phyloP scores from a whole-genome alignment of 129 eudicot species.

The Flaveria trinervia region DNA sequence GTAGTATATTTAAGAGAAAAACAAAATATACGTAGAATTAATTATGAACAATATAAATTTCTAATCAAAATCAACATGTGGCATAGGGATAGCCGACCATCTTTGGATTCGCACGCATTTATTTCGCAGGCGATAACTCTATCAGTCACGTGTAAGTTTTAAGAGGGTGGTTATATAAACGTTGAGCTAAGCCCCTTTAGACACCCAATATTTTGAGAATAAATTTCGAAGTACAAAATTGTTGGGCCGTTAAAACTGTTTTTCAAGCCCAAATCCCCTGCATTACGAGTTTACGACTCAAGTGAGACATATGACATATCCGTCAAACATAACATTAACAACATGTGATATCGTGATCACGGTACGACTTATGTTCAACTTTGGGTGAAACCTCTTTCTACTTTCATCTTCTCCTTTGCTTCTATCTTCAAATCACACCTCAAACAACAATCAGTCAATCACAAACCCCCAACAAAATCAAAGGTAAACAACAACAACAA shows the following conservation, averaged over 20 bases:
- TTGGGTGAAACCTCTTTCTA: not conserved
- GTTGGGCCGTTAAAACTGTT: not conserved
- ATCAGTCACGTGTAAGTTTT: too few species aligned
- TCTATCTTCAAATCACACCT: not conserved
- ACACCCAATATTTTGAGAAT: too few species aligned
- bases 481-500: not conserved
- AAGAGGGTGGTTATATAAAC: too few species aligned
- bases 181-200: too few species aligned
- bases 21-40: too few species aligned
- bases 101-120: too few species aligned
- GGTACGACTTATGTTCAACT: not conserved
- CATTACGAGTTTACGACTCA: not conserved
- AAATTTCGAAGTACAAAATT: too few species aligned
- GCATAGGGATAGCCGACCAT: too few species aligned
- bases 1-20: too few species aligned
- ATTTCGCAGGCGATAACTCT: too few species aligned
- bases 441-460: not conserved
- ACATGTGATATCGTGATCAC: not conserved
- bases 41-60: too few species aligned
- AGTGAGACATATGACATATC: not conserved
- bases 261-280: not conserved
- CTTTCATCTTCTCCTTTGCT: not conserved
- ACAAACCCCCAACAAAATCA: not conserved
- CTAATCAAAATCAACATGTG: too few species aligned
- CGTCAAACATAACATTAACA: constrained; percentile 2